Percentiles rank a stretch among this genome's conserved stretches.
Conservation (phyloP, 2,329 filamentous ascomycete species). For the Phyllosticta ampelicida region DNA sequence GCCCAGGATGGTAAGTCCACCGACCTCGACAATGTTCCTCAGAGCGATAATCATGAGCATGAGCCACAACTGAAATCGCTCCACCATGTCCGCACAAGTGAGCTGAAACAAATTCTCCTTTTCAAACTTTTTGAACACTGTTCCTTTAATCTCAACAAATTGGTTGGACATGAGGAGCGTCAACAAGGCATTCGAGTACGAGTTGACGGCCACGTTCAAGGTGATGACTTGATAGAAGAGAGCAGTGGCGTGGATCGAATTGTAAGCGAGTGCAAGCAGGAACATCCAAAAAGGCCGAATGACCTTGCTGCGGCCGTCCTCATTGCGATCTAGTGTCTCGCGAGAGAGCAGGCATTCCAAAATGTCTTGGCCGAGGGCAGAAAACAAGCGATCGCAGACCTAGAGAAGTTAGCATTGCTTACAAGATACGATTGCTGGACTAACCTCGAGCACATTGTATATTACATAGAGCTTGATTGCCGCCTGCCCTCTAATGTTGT, state of each 20-base stretch:
- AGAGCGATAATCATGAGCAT: constrained; percentile 95
- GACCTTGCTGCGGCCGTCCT: constrained; percentile 83
- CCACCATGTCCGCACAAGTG: constrained; percentile 91
- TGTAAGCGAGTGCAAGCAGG: constrained; percentile 73
- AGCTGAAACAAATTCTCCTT: constrained; percentile 97
- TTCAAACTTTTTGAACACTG: constrained; percentile 97
- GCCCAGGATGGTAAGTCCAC: constrained; percentile 54
- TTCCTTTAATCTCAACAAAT: constrained; percentile 97
- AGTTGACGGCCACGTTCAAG: constrained; percentile 95
- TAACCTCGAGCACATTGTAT: constrained; percentile 82
- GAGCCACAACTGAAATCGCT: constrained; percentile 94
- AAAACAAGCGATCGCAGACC: constrained; percentile 78
- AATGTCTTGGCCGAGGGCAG: constrained; percentile 88
- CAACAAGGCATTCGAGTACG: constrained; percentile 89
- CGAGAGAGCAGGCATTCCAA: constrained; percentile 90
- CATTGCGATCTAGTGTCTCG: constrained; percentile 80
- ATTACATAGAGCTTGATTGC: constrained; percentile 98
- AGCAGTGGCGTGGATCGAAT: constrained; percentile 73
- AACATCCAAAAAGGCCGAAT: constrained; percentile 88
- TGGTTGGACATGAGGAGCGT: constrained; percentile 93
- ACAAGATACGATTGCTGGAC: constrained; percentile 90
- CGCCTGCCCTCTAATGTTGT: constrained; percentile 89
- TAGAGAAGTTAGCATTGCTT: constrained; percentile 98
- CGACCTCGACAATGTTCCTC: constrained; percentile 92
- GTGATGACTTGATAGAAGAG: constrained; percentile 98